phyloP scores from a whole-genome alignment of 495 filamentous ascomycete species.

The Penicillium samsonianum region DNA sequence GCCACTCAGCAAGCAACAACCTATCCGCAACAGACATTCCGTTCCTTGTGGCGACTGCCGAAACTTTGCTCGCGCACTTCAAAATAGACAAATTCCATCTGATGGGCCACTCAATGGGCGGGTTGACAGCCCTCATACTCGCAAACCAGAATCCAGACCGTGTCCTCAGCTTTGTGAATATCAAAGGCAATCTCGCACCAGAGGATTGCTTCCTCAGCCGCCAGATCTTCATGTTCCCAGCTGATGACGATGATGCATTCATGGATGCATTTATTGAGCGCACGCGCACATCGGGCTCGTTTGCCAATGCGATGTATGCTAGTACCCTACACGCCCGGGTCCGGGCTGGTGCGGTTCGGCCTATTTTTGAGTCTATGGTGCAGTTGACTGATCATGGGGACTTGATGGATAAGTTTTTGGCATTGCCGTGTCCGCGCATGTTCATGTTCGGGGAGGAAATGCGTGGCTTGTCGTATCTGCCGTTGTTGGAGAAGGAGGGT shows the following conservation, averaged over 20 bases:
- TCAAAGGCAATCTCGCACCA: slow-evolving; percentile 34
- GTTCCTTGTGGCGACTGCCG: slow-evolving; percentile 31
- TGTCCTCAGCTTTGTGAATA: slow-evolving; percentile 35
- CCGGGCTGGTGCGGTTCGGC: slow-evolving; percentile 18
- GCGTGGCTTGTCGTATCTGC: slow-evolving; percentile 26
- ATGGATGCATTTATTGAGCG: slow-evolving; percentile 30
- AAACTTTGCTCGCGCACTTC: slow-evolving; percentile 24
- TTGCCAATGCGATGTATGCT: slow-evolving; percentile 28
- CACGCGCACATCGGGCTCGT: slow-evolving; percentile 16
- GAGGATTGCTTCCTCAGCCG: slow-evolving; percentile 37
- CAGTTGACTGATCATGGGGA: slow-evolving; percentile 26
- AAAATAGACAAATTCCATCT: slow-evolving; percentile 27
- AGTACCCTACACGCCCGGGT: slow-evolving; percentile 26
- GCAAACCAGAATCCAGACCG: slow-evolving; percentile 18
- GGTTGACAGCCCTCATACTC: slow-evolving; percentile 27
- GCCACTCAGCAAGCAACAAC: slow-evolving; percentile 20
- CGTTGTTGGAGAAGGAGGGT: slow-evolving; percentile 18
- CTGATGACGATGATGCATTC: slow-evolving; percentile 23
- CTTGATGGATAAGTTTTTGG: slow-evolving; percentile 26
- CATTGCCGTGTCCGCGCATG: slow-evolving; percentile 25
- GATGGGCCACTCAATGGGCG: slow-evolving; percentile 37
- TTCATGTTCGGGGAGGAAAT: slow-evolving; percentile 36
- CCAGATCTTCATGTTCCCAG: slow-evolving; percentile 28
- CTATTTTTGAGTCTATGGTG: slow-evolving; percentile 36
- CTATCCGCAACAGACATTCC: slow-evolving; percentile 30